These are phyloP conservation scores for Heritiera littoralis DNA, from an alignment of 345 rosid species.

Conservation along the genomic window DNA sequence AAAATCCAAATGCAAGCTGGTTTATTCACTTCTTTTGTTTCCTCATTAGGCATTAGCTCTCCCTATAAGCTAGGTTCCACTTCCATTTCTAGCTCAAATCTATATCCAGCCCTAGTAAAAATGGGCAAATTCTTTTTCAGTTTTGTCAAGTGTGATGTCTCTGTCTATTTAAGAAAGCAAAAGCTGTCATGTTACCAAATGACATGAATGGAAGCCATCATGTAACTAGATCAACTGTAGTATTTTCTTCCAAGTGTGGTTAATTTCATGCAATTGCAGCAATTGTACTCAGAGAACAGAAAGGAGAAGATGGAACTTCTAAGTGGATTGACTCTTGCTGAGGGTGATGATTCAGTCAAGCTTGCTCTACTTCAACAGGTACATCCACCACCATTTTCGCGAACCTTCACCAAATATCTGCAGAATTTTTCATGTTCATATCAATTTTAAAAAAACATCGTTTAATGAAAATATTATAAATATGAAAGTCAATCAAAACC, in stretches of 20 bases:
- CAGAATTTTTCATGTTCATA: background rate
- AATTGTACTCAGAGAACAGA: slow-evolving; percentile 63
- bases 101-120: background rate
- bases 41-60: background rate
- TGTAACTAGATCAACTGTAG: too few species aligned
- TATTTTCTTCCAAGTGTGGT: too few species aligned
- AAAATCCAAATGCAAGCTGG: background rate
- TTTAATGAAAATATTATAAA: too few species aligned
- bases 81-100: background rate
- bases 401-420: background rate
- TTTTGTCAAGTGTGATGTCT: background rate
- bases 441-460: background rate
- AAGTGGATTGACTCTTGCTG: slow-evolving; percentile 54
- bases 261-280: slow-evolving; percentile 40
- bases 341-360: slow-evolving; percentile 34
- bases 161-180: background rate
- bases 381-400: background rate
- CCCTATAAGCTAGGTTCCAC: background rate
- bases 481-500: too few species aligned
- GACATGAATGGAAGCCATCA: too few species aligned
- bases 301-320: slow-evolving; percentile 69
- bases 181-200: background rate
- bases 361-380: slow-evolving; percentile 69
- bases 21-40: background rate
- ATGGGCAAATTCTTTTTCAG: background rate